These are phyloP conservation scores for Schizothecium vesticola DNA, from an alignment of 495 filamentous ascomycete species.

Conservation along the genomic window DNA sequence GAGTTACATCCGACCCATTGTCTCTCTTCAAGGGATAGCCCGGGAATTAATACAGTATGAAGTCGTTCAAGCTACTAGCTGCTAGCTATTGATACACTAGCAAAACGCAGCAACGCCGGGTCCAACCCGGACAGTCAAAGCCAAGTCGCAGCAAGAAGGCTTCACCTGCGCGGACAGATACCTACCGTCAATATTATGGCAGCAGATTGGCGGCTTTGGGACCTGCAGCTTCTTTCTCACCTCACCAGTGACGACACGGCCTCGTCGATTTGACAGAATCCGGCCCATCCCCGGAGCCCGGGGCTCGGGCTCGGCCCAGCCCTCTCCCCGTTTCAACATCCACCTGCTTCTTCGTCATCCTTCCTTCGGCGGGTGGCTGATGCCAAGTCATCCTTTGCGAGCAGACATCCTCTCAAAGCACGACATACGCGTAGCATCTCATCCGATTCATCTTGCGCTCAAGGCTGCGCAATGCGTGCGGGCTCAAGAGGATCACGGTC, in stretches of 20 bases:
- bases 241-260: neutral
- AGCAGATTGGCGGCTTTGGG: no score
- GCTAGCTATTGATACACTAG: neutral
- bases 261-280: neutral
- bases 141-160: neutral
- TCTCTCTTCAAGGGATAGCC: neutral
- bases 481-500: neutral
- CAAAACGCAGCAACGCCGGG: neutral
- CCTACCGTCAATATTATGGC: neutral
- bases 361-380: slow-evolving; percentile 6
- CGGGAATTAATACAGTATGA: neutral
- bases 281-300: neutral
- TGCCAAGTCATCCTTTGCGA: slow-evolving; percentile 9
- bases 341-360: neutral
- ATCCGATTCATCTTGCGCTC: neutral
- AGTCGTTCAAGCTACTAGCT: neutral
- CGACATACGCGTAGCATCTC: neutral
- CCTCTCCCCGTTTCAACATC: neutral
- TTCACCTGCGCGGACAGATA: neutral
- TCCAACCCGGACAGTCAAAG: neutral
- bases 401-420: neutral
- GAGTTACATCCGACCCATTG: neutral
- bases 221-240: neutral
- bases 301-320: neutral
- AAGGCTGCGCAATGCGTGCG: neutral